phyloP scores from a whole-genome alignment of 108 stramenopile genomes.

The Seminavis robusta region DNA sequence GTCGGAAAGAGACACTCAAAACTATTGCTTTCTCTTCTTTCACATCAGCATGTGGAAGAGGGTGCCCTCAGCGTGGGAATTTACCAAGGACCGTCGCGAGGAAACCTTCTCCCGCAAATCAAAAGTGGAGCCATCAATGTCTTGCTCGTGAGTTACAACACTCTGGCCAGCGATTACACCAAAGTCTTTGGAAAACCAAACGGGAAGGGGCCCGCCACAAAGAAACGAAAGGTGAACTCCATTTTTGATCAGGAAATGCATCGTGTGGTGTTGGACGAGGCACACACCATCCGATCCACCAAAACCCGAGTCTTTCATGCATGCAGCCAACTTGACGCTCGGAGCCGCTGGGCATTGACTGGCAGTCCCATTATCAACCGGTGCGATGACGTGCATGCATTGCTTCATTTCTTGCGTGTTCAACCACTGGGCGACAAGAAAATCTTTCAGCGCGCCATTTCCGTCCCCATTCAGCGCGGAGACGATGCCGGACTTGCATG shows the following conservation, averaged over 20 bases:
- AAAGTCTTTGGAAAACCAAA: not conserved
- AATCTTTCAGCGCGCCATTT: conserved; percentile 46
- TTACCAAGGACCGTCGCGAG: conserved; percentile 49
- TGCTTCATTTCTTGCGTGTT: conserved; percentile 36
- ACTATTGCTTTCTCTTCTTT: too few species aligned
- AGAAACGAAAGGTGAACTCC: conserved; percentile 21
- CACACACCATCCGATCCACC: conserved; percentile 48
- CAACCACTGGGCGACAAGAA: conserved; percentile 32
- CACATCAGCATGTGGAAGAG: conserved; percentile 32
- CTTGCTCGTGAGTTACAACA: conserved; percentile 55
- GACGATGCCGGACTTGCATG: conserved; percentile 47
- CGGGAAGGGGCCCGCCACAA: conserved; percentile 4
- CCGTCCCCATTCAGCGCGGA: conserved; percentile 48
- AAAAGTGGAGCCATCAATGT: conserved; percentile 29
- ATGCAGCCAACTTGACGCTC: conserved; percentile 28
- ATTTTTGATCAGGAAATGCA: conserved; percentile 49
- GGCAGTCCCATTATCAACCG: conserved; percentile 52
- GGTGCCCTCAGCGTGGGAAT: conserved; percentile 30
- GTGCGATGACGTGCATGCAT: conserved; percentile 37
- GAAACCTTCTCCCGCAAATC: conserved; percentile 27
- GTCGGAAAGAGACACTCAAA: too few species aligned
- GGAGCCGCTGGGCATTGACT: conserved; percentile 34
- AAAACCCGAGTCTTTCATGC: conserved; percentile 32
- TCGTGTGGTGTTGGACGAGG: conserved; percentile 55
- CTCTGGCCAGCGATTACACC: conserved; percentile 16